These are phyloP conservation scores for Ophiosphaerella herpotricha DNA, from an alignment of 2,329 filamentous ascomycete genomes.

Conservation along the genomic window DNA sequence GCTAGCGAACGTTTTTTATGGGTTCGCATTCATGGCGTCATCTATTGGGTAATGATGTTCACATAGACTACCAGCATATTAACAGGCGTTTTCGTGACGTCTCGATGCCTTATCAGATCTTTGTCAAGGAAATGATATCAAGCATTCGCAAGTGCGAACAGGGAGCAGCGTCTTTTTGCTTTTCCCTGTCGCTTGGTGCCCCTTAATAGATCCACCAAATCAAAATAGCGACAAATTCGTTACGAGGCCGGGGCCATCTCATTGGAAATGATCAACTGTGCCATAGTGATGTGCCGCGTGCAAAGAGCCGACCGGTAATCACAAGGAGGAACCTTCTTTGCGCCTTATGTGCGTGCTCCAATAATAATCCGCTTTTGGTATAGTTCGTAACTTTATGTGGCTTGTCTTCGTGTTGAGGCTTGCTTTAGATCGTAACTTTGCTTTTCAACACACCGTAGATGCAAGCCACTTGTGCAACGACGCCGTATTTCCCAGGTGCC, in stretches of 20 bases:
- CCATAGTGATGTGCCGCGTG: slow-evolving; percentile 7
- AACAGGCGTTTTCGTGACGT: neutral
- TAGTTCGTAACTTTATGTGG: slow-evolving; percentile 5
- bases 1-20: neutral
- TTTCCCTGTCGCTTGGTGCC: slow-evolving; percentile 8
- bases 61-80: neutral
- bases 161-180: slow-evolving; percentile 1
- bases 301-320: neutral
- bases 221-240: slow-evolving; percentile 9
- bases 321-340: neutral
- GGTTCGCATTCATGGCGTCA: neutral
- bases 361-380: slow-evolving; percentile 1
- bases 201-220: neutral
- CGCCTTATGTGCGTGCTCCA: neutral
- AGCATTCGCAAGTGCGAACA: neutral
- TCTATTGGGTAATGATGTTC: too few species aligned
- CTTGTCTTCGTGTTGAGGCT: neutral
- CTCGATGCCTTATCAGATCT: neutral
- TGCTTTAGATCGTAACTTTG: slow-evolving; percentile 3
- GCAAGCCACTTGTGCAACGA: too few species aligned
- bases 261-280: slow-evolving; percentile 18
- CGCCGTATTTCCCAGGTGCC: neutral
- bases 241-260: slow-evolving; percentile 14
- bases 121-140: neutral
- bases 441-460: too few species aligned